Evolutionary conservation across 2,329 filamentous ascomycete species (phyloP), one percentile per base, ranked within the genome.

Genomic region (Aspergillus vadensis): DNA sequence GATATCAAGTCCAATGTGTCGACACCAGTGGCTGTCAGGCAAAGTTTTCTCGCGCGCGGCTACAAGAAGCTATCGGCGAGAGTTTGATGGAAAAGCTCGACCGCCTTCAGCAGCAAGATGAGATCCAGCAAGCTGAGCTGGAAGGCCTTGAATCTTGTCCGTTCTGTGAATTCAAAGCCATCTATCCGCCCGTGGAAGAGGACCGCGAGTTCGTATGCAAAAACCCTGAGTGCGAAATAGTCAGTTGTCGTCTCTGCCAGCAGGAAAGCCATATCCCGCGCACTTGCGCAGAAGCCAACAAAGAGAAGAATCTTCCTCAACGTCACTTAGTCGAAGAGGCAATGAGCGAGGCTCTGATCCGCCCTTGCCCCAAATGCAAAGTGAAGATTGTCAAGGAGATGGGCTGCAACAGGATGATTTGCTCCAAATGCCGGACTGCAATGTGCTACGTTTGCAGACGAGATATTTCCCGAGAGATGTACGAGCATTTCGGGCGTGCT

Each of bases 401-500:
- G 32, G 92, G 92, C 2, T 96, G 92, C 78, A 96, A 96, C 77
- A 93, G 93, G 76, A 91, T 96, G 85, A 82, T 74, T 0, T 96
- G 92, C 73, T 80, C 84, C 0, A 82, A 83, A n/a, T 88, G 85
- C 67, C 61, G 68, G 3, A 81, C 81, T 47, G 60, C 78, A 7
- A 84, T 87, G 74, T 88, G 85, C 74, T 84, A 81, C 63, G 69
- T 76, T 44, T 96, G 92, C 76, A 87, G 86, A 21, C 81, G 88
- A 67, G 75, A 82, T 50, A 78, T 86, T 21, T 84, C 85, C 1
- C 85, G 82, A 59, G 76, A 69, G 15, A 74, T 83, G 58, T 95
- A 96, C 69, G 66, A 79, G 0, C 92, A 96, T 74, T 96, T 96
- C 69, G 83, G 79, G 50, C 83, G 82, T 12, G 82, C 83, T 0